Evolutionary conservation across 176 grass and related monocot species (phyloP).

Genomic region (Raddia guianensis): DNA sequence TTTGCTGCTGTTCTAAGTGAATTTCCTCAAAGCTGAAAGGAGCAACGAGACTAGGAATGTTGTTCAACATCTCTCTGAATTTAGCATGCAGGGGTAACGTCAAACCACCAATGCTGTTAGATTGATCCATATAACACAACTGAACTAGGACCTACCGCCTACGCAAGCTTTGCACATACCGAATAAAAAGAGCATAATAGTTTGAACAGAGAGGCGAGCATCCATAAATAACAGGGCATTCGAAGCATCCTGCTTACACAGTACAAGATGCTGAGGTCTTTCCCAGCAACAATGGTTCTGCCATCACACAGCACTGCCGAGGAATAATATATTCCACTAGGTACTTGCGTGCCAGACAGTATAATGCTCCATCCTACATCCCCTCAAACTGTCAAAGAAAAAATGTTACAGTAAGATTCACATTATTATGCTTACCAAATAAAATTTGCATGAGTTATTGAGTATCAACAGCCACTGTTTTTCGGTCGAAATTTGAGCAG

Average conservation of each 20-base stretch:
- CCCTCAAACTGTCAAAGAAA: constrained; percentile 41
- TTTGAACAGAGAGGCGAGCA: neutral
- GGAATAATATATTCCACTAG: neutral
- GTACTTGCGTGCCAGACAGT: neutral
- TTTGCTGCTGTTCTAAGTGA: no score
- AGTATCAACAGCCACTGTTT: no score
- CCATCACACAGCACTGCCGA: neutral
- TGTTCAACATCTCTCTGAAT: neutral
- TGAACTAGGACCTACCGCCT: constrained; percentile 14
- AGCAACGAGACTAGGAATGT: neutral
- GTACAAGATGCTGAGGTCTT: neutral
- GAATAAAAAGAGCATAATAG: neutral
- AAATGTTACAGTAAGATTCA: neutral
- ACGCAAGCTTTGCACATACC: neutral
- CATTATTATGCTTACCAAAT: neutral
- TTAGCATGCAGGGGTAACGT: neutral
- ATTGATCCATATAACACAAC: neutral
- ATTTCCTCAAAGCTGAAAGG: neutral
- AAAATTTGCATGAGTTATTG: neutral
- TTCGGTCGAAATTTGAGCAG: neutral
- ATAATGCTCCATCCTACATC: constrained; percentile 10
- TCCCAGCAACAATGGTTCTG: neutral
- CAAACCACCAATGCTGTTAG: neutral
- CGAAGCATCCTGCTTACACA: neutral
- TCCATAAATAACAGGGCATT: neutral